These are phyloP conservation scores for Monosporascus ibericus DNA, from an alignment of 2,329 filamentous ascomycete species.

Conservation along the genomic window DNA sequence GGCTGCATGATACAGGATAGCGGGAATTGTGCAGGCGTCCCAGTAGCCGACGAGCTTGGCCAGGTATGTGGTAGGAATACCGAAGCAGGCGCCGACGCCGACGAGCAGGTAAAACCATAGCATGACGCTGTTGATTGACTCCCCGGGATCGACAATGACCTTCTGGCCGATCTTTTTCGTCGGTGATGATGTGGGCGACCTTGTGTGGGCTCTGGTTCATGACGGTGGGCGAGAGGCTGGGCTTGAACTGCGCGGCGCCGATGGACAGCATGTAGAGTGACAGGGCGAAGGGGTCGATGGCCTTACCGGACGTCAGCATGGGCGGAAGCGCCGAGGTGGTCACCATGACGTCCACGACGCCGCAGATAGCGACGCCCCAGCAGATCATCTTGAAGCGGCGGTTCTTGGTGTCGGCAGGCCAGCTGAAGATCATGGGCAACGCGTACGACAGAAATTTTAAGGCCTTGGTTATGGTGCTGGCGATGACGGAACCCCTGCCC, in stretches of 20 bases:
- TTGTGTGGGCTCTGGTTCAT: conserved; percentile 61
- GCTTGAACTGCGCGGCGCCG: conserved; percentile 64
- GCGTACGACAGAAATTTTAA: conserved; percentile 42
- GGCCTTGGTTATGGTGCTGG: conserved; percentile 38
- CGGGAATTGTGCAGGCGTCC: conserved; percentile 36
- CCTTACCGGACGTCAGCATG: conserved; percentile 38
- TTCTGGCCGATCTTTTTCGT: conserved; percentile 49
- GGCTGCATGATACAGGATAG: conserved; percentile 54
- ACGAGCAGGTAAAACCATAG: conserved; percentile 54
- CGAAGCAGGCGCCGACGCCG: conserved; percentile 45
- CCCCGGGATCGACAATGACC: conserved; percentile 60
- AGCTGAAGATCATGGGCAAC: conserved; percentile 35
- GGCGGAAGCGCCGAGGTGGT: conserved; percentile 25
- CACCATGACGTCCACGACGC: conserved; percentile 29
- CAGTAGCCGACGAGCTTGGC: conserved; percentile 45
- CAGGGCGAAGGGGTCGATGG: conserved; percentile 53
- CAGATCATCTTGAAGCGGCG: conserved; percentile 31
- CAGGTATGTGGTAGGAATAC: conserved; percentile 43
- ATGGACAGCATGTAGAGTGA: conserved; percentile 48
- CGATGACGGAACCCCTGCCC: conserved; percentile 39
- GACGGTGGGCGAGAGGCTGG: conserved; percentile 63
- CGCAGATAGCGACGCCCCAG: conserved; percentile 25
- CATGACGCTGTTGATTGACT: conserved; percentile 59
- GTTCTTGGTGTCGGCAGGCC: conserved; percentile 35
- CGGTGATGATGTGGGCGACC: conserved; percentile 43